Conservation (phyloP, 2,329 filamentous ascomycete genomes). For the Epichloe sibirici region DNA sequence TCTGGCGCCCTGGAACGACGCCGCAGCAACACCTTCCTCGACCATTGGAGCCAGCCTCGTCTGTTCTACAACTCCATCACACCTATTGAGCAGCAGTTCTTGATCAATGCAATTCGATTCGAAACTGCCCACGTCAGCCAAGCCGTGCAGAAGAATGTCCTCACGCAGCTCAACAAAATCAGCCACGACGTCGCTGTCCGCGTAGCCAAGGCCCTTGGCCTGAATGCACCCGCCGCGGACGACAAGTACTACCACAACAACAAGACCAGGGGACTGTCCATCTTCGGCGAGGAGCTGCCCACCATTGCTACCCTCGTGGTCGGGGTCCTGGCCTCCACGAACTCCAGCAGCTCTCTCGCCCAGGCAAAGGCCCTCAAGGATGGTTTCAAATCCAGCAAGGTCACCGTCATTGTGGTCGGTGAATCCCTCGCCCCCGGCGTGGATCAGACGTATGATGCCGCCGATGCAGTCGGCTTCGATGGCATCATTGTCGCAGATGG, state of each 20-base stretch:
- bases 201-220: slow-evolving; percentile 49
- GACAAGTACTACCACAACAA: slow-evolving; percentile 57
- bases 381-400: slow-evolving; percentile 35
- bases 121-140: slow-evolving; percentile 51
- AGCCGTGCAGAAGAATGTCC: slow-evolving; percentile 50
- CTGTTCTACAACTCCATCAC: slow-evolving; percentile 64
- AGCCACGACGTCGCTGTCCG: slow-evolving; percentile 54
- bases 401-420: slow-evolving; percentile 47
- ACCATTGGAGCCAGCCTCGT: slow-evolving; percentile 60
- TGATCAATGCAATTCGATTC: slow-evolving; percentile 63
- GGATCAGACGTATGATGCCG: slow-evolving; percentile 51
- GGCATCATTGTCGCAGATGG: slow-evolving; percentile 48
- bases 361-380: slow-evolving; percentile 38
- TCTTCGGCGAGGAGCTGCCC: slow-evolving; percentile 44
- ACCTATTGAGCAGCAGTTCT: slow-evolving; percentile 53
- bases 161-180: slow-evolving; percentile 56
- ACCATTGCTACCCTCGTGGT: slow-evolving; percentile 52
- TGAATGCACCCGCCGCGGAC: slow-evolving; percentile 47
- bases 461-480: slow-evolving; percentile 51
- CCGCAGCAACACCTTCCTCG: slow-evolving; percentile 52
- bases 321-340: slow-evolving; percentile 43
- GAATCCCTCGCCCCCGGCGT: slow-evolving; percentile 43
- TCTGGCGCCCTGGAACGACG: slow-evolving; percentile 43
- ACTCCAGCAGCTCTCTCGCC: slow-evolving; percentile 28
- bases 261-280: slow-evolving; percentile 47